Conservation (phyloP, 192 early-diverging fungal species). For the Polychytrium aggregatum region DNA sequence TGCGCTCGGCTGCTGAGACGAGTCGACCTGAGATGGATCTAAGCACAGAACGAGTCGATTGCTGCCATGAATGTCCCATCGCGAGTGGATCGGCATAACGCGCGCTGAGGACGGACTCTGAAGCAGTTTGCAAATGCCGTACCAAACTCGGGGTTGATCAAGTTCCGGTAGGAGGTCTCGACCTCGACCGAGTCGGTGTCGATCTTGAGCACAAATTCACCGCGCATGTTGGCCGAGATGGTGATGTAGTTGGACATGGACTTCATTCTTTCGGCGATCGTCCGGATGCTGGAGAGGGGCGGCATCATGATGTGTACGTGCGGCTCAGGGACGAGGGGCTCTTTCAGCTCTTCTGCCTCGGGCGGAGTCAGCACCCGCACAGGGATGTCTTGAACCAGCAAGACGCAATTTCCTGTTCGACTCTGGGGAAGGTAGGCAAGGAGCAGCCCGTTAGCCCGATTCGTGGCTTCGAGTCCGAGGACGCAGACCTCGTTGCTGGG, state of each 20-base stretch:
- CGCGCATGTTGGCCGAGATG: conserved; percentile 59
- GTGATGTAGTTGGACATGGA: conserved; percentile 44
- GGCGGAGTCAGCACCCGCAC: conserved; percentile 34
- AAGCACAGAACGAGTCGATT: no score
- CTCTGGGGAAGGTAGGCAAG: conserved; percentile 17
- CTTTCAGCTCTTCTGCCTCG: conserved; percentile 43
- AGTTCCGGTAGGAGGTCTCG: conserved; percentile 45
- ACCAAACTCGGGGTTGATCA: conserved; percentile 51
- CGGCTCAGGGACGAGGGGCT: conserved; percentile 45
- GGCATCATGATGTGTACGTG: conserved; percentile 70
- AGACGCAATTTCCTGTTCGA: conserved; percentile 21
- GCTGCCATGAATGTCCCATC: background rate
- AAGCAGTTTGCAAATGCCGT: background rate
- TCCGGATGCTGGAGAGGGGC: conserved; percentile 48
- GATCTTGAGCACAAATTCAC: conserved; percentile 48
- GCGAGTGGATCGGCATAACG: conserved; percentile 10
- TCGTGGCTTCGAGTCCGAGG: no score
- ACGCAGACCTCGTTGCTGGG: background rate
- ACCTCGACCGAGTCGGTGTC: conserved; percentile 47
- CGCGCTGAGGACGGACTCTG: background rate
- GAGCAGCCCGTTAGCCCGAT: no score
- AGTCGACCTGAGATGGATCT: conserved; percentile 22
- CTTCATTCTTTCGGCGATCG: conserved; percentile 57
- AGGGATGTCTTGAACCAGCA: conserved; percentile 49
- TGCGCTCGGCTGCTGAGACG: conserved; percentile 9